Evolutionary conservation across 495 filamentous ascomycete species (phyloP).

Genomic region (Terfezia claveryi): DNA sequence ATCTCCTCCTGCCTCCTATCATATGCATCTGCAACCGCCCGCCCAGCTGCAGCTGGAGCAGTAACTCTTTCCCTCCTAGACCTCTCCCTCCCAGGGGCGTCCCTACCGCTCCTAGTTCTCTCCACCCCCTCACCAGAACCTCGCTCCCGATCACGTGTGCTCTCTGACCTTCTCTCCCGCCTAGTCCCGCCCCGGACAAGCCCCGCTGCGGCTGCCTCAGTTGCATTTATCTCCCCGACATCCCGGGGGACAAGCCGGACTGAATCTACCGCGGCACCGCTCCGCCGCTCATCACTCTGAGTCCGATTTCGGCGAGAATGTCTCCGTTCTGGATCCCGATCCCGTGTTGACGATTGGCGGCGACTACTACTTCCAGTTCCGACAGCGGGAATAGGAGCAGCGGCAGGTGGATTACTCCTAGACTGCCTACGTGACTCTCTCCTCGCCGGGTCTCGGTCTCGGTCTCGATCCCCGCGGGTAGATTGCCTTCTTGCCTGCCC

Average conservation of each 20-base stretch:
- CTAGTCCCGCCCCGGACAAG: background rate
- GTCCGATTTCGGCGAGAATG: too few relatives aligned
- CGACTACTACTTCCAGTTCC: background rate
- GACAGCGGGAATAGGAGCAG: too few relatives aligned
- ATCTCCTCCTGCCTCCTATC: background rate
- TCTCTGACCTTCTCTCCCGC: conserved; percentile 7
- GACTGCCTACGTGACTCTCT: too few relatives aligned
- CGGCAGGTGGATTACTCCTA: too few relatives aligned
- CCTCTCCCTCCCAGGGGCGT: background rate
- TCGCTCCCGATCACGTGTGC: conserved; percentile 27
- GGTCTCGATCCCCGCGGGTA: background rate
- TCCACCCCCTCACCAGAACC: conserved; percentile 30
- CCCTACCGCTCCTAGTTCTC: conserved; percentile 23
- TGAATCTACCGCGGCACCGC: too few relatives aligned
- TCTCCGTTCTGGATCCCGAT: background rate
- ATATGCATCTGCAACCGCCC: conserved; percentile 10
- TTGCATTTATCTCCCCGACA: background rate
- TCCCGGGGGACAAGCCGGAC: too few relatives aligned
- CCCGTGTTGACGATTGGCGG: background rate
- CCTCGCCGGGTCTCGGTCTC: background rate
- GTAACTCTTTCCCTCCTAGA: background rate
- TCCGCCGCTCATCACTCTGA: too few relatives aligned
- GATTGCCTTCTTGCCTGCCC: conserved; percentile 3
- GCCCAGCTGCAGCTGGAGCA: background rate
- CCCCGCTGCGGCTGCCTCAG: background rate